These are phyloP conservation scores for Thymus quinquecostatus DNA, from an alignment of 257 asterid species.

Conservation along the genomic window DNA sequence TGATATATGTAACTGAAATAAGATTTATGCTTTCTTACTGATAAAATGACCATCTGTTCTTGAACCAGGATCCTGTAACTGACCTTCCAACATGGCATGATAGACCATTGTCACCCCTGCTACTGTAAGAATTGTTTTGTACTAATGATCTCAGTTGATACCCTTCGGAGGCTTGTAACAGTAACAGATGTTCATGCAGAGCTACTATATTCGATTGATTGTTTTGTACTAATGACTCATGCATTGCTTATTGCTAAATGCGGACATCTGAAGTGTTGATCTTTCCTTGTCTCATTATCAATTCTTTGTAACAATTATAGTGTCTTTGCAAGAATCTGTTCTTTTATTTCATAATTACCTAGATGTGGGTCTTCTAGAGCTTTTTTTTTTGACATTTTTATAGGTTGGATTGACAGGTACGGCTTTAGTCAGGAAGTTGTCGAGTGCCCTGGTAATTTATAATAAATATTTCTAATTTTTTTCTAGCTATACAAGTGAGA, in stretches of 20 bases:
- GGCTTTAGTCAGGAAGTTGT: constrained; percentile 89
- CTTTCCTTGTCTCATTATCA: constrained; percentile 16
- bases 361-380: not conserved
- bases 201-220: not conserved
- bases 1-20: constrained; percentile 28
- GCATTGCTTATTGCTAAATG: not conserved
- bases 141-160: constrained; percentile 20
- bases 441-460: constrained; percentile 83
- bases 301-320: not conserved
- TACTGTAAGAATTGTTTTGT: constrained; percentile 65
- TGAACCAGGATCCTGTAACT: constrained; percentile 92
- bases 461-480: constrained; percentile 16
- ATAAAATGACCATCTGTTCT: constrained; percentile 29
- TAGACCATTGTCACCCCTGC: constrained; percentile 74
- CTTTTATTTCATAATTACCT: constrained; percentile 9
- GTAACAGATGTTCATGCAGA: constrained; percentile 9
- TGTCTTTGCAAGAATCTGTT: not conserved
- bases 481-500: constrained; percentile 12
- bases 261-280: constrained; percentile 1
- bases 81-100: constrained; percentile 92
- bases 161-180: not conserved
- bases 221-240: constrained; percentile 5
- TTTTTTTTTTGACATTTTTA: constrained; percentile 41
- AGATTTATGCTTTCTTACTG: constrained; percentile 20
- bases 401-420: constrained; percentile 60